Conservation (phyloP, 805 yeast species). For the Candida sithepensis region DNA sequence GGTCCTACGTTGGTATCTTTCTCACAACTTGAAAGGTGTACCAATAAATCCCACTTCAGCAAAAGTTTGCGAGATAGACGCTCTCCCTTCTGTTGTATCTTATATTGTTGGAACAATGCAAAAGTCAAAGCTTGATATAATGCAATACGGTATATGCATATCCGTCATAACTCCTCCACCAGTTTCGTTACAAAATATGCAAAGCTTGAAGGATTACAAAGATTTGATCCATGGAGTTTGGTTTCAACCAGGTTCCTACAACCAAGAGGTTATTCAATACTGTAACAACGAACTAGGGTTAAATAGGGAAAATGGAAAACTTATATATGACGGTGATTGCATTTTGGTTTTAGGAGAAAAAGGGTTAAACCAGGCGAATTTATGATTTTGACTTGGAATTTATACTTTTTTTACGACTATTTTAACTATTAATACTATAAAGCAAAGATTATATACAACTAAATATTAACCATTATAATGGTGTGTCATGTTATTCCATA, state of each 20-base stretch:
- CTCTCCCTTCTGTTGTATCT: not conserved
- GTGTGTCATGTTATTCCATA: not conserved
- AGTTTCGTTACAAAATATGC: constrained; percentile 45
- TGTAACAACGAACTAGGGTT: constrained; percentile 29
- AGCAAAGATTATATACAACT: not conserved
- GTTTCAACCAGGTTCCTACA: constrained; percentile 84
- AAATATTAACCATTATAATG: not conserved
- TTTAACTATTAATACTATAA: not conserved
- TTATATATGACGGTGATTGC: constrained; percentile 57
- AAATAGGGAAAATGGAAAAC: constrained; percentile 23
- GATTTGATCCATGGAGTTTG: constrained; percentile 54
- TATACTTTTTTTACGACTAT: not conserved
- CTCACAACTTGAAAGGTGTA: constrained; percentile 51
- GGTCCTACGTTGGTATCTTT: constrained; percentile 64
- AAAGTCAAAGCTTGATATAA: constrained; percentile 4
- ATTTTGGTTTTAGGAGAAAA: constrained; percentile 65
- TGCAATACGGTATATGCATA: constrained; percentile 48
- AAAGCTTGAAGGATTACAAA: constrained; percentile 30
- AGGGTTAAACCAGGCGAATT: constrained; percentile 25
- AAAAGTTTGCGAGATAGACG: constrained; percentile 31
- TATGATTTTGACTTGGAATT: not conserved
- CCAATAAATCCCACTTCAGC: constrained; percentile 62
- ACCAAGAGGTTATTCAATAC: constrained; percentile 42
- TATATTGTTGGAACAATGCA: not conserved
- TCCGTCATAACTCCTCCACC: constrained; percentile 77